Base-by-base conservation (phyloP, 176 grass and related monocot species). In the Oryza rufipogon region DNA sequence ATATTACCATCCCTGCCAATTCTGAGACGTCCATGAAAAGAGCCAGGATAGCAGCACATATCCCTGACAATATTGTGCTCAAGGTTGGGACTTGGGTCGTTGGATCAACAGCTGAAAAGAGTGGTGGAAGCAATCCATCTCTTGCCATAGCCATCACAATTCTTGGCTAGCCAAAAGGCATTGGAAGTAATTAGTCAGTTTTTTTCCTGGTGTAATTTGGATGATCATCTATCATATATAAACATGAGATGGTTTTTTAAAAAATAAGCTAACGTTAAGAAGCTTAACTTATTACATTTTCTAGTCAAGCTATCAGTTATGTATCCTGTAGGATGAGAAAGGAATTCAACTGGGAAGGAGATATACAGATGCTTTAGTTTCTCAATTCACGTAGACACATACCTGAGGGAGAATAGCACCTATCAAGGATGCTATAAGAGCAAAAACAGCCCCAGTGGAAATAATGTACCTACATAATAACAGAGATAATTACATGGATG, bases 131-230 rank as follows among this genome's bases (percentile, higher is more conserved):
- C 69, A 97, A 83, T 51, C 95, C 92, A 84, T 97, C 92, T 90
- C 95, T 94, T 78, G 92, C 90, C 95, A 97, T 95, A 69, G 95
- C 95, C 95, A 98, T 93, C 70, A 93, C 87, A 64, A 98, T 98
- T 86, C 95, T 88, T 32, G 95, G 95, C 92, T 98, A 88, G 42
- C 20, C 68, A 80, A 88, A 89, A 89, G 75, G 66, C 9, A 85
- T 79, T 16, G 72, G 45, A 81, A 26, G 19, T 68, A 41, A 74
- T 44, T 17, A 61, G 65, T 70, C 10, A 86, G 47, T 87, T 13
- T 75, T 32, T 15, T 64, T 89, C 20, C 34, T 52, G 33, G 30
- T 76, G 32, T 64, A 76, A 65, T 30, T 77, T 77, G 71, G 15
- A 75, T 49, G 69, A 68, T 11, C 12, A 75, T 28, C 47, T 75